Evolutionary conservation across 2,329 filamentous ascomycete genomes (phyloP), one percentile per base, ranked within the genome.

Genomic region (Stemphylium lycopersici): DNA sequence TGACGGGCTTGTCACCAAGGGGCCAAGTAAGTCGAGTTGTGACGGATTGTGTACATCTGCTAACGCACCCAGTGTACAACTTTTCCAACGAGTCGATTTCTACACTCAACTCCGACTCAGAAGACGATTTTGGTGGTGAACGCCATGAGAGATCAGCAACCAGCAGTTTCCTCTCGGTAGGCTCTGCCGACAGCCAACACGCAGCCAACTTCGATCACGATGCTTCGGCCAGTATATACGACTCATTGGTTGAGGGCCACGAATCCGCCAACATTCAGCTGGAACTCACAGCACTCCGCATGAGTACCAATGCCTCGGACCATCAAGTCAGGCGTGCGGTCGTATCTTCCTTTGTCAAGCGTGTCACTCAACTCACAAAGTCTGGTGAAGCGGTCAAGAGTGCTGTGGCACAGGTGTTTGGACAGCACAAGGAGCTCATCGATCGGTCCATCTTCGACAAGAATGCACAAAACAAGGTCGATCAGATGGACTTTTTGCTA

Each of bases 271-370:
- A 96, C 60, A 93, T 96, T 68, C 91, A 93, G 72, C 84, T 98
- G 31, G 95, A 99, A 73, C 90, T 99, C 59, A 96, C 93, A 80
- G 90, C 91, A 41, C 82, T 98, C n/a, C 89, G 93, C 10, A 90
- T 99, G 74, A 89, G 88, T 49, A 91, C 90, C 67, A 91, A 98
- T 68, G 95, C 95, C 2, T 93, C 91, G 1, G 93, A 96, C 69
- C 84, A 88, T 61, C 90, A 95, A 74, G 90, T 98, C 68, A 90
- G 93, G 39, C 88, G 89, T 31, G 92, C 95, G 13, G 88, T 98
- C 20, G 91, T 91, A 2, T 86, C 88, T 2, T 90, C 93, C 0
- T 93, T 98, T 71, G 89, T 91, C 67, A 91, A 90, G 67, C 88
- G 90, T 52, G 89, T 93, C 40, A 83, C 87, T 5, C 88, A 92